Base-by-base conservation (phyloP, 2,329 filamentous ascomycete genomes). In the Xylariomycetidae sp. region DNA sequence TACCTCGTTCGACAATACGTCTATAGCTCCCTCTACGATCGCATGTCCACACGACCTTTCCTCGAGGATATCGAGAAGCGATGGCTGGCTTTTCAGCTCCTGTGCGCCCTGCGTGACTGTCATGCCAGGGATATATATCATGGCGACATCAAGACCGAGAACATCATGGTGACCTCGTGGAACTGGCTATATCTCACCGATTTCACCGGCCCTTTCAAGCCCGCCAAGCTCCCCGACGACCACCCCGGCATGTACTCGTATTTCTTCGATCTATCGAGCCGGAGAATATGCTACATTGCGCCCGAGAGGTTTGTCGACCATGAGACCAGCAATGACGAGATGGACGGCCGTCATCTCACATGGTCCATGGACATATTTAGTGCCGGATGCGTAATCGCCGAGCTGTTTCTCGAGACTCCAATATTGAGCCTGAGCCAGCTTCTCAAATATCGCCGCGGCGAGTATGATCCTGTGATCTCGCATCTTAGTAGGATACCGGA, bases 301-400 rank as follows among this genome's bases (percentile, higher is more conserved):
- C 92, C 92, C 2, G 94, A 98, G 58, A 74, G 92, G 26, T 98
- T 98, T 56, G 70, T 92, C 13, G 77, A 54, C 14, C 50, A 53
- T 18, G 51, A 51, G 12, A 44, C 50, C 33, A 44, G 44, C 17
- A 42, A 49, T 45, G 73, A 78, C 14, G 72, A 79, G 6, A 75
- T 82, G 30, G 74, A 71, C 23, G 61, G 68, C 35, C 58, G 77
- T 57, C 67, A 77, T 64, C 63, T 80, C 51, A 80, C 73, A 4
- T 96, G 90, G 89, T 90, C 92, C 23, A 98, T 98, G 94, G 92
- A 98, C 57, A 83, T 98, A 22, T 98, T 98, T 66, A 97, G 92
- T 59, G 85, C 84, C 15, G 92, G 92, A 6, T 98, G 94, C 57
- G 89, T 97, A 25, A 94, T 98, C 51, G 92, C 92, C 2, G 92